Conservation (phyloP, 2,329 filamentous ascomycete genomes). For the Stagonosporopsis rhizophila region DNA sequence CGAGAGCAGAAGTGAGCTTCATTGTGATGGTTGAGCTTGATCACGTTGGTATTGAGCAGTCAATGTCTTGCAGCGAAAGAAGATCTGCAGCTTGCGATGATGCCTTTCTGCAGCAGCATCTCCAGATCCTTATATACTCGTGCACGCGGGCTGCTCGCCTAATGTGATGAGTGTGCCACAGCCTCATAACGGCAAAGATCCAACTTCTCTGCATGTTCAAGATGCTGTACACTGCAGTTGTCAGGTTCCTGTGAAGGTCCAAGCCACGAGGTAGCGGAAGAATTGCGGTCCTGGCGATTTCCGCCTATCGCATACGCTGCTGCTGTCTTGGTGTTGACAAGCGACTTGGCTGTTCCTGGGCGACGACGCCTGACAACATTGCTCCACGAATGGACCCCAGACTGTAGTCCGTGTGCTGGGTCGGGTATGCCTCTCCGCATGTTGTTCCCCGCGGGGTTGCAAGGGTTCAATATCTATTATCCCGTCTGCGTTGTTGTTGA, state of each 20-base stretch:
- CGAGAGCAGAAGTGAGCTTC: conserved; percentile 29
- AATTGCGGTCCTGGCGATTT: conserved; percentile 13
- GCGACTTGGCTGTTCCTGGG: conserved; percentile 17
- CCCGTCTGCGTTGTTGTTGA: conserved; percentile 4
- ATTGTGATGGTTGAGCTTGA: conserved; percentile 12
- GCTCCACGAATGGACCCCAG: conserved; percentile 22
- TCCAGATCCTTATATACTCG: conserved; percentile 16
- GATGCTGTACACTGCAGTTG: conserved; percentile 9
- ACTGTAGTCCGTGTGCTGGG: conserved; percentile 6
- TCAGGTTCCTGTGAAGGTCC: conserved; percentile 16
- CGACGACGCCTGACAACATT: conserved; percentile 15
- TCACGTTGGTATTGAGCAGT: neutral
- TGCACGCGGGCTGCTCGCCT: conserved; percentile 5
- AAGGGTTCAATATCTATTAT: conserved; percentile 2
- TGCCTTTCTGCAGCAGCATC: conserved; percentile 18
- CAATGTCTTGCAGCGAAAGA: conserved; percentile 7
- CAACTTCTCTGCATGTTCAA: conserved; percentile 7
- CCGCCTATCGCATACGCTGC: conserved; percentile 11
- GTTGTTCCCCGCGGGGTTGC: conserved; percentile 10
- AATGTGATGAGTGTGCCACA: neutral
- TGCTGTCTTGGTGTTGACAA: conserved; percentile 17
- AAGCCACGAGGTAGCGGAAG: conserved; percentile 18
- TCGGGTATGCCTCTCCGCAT: conserved; percentile 3
- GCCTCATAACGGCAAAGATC: conserved; percentile 6
- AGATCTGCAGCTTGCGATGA: conserved; percentile 16